phyloP scores from a whole-genome alignment of 1,284 basidiomycete genomes.

The Austroboletus niveus region DNA sequence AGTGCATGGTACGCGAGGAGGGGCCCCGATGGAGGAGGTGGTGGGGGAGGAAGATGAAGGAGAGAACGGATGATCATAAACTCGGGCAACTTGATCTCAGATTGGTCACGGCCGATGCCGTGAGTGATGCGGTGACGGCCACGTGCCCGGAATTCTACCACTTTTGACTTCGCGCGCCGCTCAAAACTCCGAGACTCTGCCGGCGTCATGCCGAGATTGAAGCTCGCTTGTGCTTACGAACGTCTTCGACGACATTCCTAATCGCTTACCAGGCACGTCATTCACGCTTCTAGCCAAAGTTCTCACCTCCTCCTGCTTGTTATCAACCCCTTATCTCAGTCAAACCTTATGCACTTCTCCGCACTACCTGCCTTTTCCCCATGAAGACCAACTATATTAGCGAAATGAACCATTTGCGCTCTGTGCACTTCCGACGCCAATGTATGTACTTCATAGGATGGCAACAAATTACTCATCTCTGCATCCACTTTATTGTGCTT shows the following conservation, averaged over 20 bases:
- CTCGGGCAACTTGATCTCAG: slow-evolving; percentile 30
- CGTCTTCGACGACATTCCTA: neutral
- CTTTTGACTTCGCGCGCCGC: slow-evolving; percentile 9
- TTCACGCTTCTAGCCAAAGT: neutral
- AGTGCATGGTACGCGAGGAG: slow-evolving; percentile 51
- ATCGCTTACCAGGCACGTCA: neutral
- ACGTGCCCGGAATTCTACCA: slow-evolving; percentile 19
- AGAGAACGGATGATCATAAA: neutral
- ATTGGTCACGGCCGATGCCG: slow-evolving; percentile 27
- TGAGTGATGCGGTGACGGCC: slow-evolving; percentile 24
- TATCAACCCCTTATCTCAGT: slow-evolving; percentile 28
- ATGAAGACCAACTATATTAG: slow-evolving; percentile 13
- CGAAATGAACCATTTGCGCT: slow-evolving; percentile 27
- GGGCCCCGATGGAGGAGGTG: neutral
- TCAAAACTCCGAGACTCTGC: slow-evolving; percentile 17
- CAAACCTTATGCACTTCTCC: slow-evolving; percentile 24
- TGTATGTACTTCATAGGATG: slow-evolving; percentile 20
- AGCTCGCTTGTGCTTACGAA: neutral
- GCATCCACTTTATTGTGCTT: slow-evolving; percentile 9
- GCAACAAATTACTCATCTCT: slow-evolving; percentile 27
- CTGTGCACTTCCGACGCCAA: slow-evolving; percentile 11
- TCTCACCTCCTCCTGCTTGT: neutral
- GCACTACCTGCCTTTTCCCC: slow-evolving; percentile 21
- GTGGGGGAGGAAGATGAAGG: neutral
- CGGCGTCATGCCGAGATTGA: slow-evolving; percentile 8